Evolutionary conservation across 805 yeast genomes (phyloP).

Genomic region (Yamadazyma akitaensis): DNA sequence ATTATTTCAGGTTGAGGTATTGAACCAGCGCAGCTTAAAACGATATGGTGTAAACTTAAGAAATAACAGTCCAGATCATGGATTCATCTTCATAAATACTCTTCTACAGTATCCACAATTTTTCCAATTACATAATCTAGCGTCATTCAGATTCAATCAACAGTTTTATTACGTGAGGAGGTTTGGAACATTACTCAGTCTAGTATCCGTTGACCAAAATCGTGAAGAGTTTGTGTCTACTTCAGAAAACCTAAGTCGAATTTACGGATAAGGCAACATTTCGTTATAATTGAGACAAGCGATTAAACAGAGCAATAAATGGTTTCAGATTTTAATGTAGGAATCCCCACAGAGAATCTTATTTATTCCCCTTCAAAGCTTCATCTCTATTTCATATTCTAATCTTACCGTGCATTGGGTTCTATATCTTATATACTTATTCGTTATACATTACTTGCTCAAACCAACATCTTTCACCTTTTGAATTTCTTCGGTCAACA

Average conservation of each 20-base stretch:
- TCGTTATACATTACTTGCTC: conserved; percentile 4
- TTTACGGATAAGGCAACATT: not conserved
- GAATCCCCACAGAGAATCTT: too few species aligned
- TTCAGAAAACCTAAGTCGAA: not conserved
- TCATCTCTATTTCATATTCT: too few species aligned
- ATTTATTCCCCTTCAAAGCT: not conserved
- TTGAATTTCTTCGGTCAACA: conserved; percentile 41
- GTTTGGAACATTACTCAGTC: not conserved
- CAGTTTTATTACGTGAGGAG: not conserved
- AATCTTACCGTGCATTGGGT: too few species aligned
- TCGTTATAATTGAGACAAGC: not conserved
- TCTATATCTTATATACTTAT: too few species aligned
- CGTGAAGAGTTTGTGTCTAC: not conserved
- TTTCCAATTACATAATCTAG: not conserved
- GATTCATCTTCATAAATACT: not conserved
- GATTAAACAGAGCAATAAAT: not conserved
- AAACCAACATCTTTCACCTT: conserved; percentile 34
- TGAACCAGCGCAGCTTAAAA: not conserved
- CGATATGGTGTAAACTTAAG: not conserved
- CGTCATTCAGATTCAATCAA: not conserved
- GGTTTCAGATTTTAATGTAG: too few species aligned
- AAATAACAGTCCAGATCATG: not conserved
- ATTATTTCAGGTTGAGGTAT: not conserved
- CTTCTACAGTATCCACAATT: not conserved
- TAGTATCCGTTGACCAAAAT: not conserved